A percentile compares a stretch with the other conserved stretches of the same genome.
Evolutionary conservation across 108 stramenopile genomes (phyloP).

Genomic region (Parietichytrium sp.): DNA sequence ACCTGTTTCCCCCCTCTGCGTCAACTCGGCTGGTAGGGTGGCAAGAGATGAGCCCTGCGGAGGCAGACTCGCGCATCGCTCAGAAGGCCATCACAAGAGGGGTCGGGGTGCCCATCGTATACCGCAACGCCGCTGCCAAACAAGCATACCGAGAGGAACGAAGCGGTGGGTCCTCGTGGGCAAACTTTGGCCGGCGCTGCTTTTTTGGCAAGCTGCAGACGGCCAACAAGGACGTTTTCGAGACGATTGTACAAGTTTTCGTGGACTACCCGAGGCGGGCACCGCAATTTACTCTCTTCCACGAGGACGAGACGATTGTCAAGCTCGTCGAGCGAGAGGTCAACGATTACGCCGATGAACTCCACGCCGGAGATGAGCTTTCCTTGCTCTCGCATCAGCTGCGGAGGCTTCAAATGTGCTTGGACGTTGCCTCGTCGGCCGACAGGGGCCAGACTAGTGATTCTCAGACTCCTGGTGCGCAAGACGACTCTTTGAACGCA

Average conservation of each 20-base stretch:
- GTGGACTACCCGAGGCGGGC: conserved; percentile 26
- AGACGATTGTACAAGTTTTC: background rate
- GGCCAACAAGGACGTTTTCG: background rate
- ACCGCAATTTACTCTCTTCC: conserved; percentile 33
- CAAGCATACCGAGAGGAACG: background rate
- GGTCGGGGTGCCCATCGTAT: background rate
- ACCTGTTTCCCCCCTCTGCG: background rate
- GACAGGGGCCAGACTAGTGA: background rate
- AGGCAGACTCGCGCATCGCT: background rate
- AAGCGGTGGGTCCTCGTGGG: background rate
- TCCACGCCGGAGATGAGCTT: conserved; percentile 21
- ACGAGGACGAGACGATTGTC: background rate
- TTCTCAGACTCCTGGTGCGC: too few species aligned
- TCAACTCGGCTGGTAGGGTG: background rate
- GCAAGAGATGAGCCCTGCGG: background rate
- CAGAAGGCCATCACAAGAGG: background rate
- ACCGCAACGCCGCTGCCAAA: too few species aligned
- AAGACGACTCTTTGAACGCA: background rate
- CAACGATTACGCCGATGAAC: conserved; percentile 25
- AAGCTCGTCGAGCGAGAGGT: background rate
- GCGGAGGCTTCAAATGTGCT: conserved; percentile 21
- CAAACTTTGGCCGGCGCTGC: conserved; percentile 16
- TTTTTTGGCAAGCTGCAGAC: conserved; percentile 22
- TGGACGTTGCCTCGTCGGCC: background rate
- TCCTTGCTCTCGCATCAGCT: conserved; percentile 19